phyloP scores from a whole-genome alignment of 129 eudicot species.

The Pseudognaphalium luteoalbum region DNA sequence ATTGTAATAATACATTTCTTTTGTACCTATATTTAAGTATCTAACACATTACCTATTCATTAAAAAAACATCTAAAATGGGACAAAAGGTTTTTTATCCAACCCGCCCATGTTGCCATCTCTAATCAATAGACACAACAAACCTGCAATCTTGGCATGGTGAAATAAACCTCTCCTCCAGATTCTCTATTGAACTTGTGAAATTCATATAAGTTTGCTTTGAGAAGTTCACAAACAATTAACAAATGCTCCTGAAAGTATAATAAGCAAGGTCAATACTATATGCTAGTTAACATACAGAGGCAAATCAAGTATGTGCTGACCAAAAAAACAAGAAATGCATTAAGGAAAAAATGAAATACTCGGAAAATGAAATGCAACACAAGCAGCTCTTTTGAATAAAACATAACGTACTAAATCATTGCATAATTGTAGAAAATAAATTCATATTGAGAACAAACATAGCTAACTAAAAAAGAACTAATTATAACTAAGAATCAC shows the following conservation, averaged over 20 bases:
- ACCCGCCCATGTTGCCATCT: slow-evolving; percentile 13
- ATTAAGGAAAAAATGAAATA: not conserved
- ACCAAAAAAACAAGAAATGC: slow-evolving; percentile 14
- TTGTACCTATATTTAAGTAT: not conserved
- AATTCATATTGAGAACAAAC: not conserved
- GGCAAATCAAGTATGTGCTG: slow-evolving; percentile 11
- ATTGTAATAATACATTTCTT: slow-evolving; percentile 8
- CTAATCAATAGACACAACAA: slow-evolving; percentile 18
- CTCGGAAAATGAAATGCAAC: slow-evolving; percentile 9
- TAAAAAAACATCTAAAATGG: not conserved
- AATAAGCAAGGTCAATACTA: slow-evolving; percentile 22
- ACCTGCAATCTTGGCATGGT: slow-evolving; percentile 99
- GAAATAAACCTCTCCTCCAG: slow-evolving; percentile 99
- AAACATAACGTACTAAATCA: not conserved
- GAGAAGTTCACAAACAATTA: slow-evolving; percentile 95
- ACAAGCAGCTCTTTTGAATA: not conserved
- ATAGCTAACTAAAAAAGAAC: slow-evolving; percentile 2
- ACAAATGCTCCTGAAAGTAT: slow-evolving; percentile 81
- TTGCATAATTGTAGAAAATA: slow-evolving; percentile 9
- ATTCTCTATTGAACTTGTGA: slow-evolving; percentile 95
- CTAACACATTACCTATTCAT: not conserved
- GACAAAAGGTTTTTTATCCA: not conserved
- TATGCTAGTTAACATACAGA: slow-evolving; percentile 26
- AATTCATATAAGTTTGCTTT: slow-evolving; percentile 96
- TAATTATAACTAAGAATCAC: slow-evolving; percentile 28